Conservation (phyloP, 176 grass and related monocot genomes). For the Dendrocalamus sinicus region DNA sequence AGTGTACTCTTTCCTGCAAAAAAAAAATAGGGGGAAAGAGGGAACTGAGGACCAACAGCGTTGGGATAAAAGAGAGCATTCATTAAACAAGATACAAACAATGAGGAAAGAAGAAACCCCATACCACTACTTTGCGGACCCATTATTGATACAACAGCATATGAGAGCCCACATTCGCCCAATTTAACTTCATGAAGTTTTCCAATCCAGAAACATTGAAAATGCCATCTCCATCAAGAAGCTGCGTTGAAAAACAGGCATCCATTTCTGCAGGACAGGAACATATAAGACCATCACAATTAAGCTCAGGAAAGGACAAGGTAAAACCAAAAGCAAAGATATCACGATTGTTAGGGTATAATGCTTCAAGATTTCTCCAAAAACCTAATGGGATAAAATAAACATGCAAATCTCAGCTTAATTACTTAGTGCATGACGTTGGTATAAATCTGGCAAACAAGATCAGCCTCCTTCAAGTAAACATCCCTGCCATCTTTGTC, state of each 20-base stretch:
- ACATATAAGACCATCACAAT: constrained; percentile 24
- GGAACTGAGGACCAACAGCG: not conserved
- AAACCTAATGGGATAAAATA: not conserved
- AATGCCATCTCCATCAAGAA: constrained; percentile 86
- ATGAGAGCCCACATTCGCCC: constrained; percentile 83
- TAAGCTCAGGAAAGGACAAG: not conserved
- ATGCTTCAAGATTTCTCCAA: not conserved
- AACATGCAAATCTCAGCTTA: not conserved
- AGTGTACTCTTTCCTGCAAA: constrained; percentile 97
- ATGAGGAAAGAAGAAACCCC: constrained; percentile 27
- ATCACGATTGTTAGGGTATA: not conserved
- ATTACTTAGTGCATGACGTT: not conserved
- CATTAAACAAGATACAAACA: constrained; percentile 20
- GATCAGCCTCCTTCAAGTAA: constrained; percentile 35
- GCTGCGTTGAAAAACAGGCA: constrained; percentile 68
- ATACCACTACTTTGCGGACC: constrained; percentile 98
- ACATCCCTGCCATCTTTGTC: not conserved
- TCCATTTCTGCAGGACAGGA: constrained; percentile 73
- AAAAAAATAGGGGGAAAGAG: constrained; percentile 6
- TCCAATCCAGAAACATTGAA: constrained; percentile 79
- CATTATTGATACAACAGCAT: constrained; percentile 98
- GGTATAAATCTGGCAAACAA: constrained; percentile 65
- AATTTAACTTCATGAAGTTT: constrained; percentile 76
- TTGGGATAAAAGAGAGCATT: not conserved
- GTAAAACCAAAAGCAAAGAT: not conserved